Percentiles rank a stretch among this genome's conserved stretches.
Conservation (phyloP, 345 rosid genomes). For the Boechera retrofracta region DNA sequence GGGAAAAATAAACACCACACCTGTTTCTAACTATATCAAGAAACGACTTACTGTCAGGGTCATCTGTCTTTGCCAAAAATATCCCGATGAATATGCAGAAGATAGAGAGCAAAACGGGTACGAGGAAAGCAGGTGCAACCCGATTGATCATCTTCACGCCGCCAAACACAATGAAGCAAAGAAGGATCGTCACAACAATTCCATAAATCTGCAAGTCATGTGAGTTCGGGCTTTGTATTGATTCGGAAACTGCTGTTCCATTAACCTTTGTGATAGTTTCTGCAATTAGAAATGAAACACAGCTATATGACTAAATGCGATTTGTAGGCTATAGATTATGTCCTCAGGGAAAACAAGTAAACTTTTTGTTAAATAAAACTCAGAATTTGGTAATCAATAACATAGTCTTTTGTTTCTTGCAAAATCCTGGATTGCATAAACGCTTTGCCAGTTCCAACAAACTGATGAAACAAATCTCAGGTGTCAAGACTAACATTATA, state of each 20-base stretch:
- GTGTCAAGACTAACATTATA: conserved; percentile 21
- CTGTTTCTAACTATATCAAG: conserved; percentile 16
- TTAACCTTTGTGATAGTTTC: conserved; percentile 79
- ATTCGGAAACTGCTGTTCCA: conserved; percentile 55
- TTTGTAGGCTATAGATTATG: conserved; percentile 9
- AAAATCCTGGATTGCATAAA: conserved; percentile 12
- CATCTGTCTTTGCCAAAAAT: conserved; percentile 65
- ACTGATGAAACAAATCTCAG: conserved; percentile 30
- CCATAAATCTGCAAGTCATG: conserved; percentile 98
- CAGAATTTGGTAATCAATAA: conserved; percentile 19
- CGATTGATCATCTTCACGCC: conserved; percentile 99
- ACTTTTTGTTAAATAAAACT: conserved; percentile 17
- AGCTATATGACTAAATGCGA: conserved; percentile 20
- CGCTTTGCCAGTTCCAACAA: conserved; percentile 33
- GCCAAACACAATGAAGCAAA: conserved; percentile 97
- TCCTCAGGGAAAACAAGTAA: conserved; percentile 19
- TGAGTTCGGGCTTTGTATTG: conserved; percentile 69
- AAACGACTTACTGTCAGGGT: conserved; percentile 69
- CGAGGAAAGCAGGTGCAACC: conserved; percentile 97
- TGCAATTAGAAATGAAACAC: conserved; percentile 46
- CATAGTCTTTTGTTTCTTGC: neutral
- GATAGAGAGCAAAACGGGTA: conserved; percentile 88
- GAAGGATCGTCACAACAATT: conserved; percentile 80
- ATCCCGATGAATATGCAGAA: conserved; percentile 91
- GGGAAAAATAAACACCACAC: neutral